Conservation (phyloP, 2,329 filamentous ascomycete genomes). For the Ophiostoma angusticollis region DNA sequence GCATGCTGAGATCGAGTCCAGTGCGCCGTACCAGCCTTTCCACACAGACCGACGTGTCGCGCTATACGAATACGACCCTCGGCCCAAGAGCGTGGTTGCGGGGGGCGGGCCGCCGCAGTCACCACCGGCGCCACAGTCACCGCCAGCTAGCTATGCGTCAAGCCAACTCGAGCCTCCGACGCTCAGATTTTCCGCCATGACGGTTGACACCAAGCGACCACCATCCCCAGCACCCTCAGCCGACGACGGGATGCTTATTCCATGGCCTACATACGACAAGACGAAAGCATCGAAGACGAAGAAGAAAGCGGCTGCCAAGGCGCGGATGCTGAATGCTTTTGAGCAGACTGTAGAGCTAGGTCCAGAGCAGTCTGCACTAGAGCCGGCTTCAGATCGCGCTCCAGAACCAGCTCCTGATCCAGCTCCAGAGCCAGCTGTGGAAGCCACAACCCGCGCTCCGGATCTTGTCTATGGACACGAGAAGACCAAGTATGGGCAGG, state of each 20-base stretch:
- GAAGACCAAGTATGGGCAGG: conserved; percentile 1
- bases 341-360: neutral
- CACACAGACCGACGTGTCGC: conserved; percentile 78
- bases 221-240: conserved; percentile 13
- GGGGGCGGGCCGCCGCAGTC: too few relatives aligned
- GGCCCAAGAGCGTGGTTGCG: neutral
- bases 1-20: conserved; percentile 85
- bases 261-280: neutral
- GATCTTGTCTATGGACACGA: too few relatives aligned
- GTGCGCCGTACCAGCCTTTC: conserved; percentile 89
- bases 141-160: neutral
- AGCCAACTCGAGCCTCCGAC: conserved; percentile 2
- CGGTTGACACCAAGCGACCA: conserved; percentile 20
- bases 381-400: too few relatives aligned
- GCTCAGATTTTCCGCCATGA: conserved; percentile 1
- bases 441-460: too few relatives aligned
- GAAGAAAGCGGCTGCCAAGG: conserved; percentile 2
- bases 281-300: conserved; percentile 3
- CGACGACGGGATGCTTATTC: neutral
- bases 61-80: conserved; percentile 50
- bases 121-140: too few relatives aligned
- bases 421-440: neutral
- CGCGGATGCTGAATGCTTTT: neutral
- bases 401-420: neutral
- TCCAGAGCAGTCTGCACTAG: too few relatives aligned